These are phyloP conservation scores for Geotrichum restrictum DNA, from an alignment of 1,139 yeast species.

Conservation along the genomic window DNA sequence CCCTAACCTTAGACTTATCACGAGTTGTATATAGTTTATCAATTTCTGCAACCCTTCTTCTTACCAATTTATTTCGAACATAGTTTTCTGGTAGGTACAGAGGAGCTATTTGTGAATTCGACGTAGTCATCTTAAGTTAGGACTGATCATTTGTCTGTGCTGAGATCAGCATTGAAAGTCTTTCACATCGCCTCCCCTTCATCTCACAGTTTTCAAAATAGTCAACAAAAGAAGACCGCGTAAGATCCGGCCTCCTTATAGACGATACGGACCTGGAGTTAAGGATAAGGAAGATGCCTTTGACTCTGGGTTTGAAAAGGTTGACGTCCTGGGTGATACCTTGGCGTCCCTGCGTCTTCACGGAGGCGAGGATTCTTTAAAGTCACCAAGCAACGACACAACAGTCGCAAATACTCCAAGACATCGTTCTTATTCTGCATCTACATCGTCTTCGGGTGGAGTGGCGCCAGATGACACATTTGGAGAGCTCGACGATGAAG, in stretches of 20 bases:
- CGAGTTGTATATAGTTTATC: neutral
- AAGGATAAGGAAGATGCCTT: conserved; percentile 30
- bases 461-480: neutral
- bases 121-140: neutral
- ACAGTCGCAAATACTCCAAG: conserved; percentile 1
- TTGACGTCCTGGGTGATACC: conserved; percentile 31
- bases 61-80: neutral
- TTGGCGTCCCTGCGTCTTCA: conserved; percentile 30
- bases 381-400: conserved; percentile 17
- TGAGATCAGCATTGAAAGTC: neutral
- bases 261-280: conserved; percentile 64
- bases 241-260: conserved; percentile 71
- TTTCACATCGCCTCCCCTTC: neutral
- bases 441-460: neutral
- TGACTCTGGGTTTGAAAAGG: conserved; percentile 23
- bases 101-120: neutral
- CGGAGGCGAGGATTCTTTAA: conserved; percentile 22
- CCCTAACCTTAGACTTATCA: neutral
- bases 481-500: conserved; percentile 22
- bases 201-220: conserved; percentile 44
- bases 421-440: conserved; percentile 3
- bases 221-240: conserved; percentile 85
- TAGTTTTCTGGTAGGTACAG: no score
- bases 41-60: neutral
- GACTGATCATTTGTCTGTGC: neutral